phyloP scores from a whole-genome alignment of 371 early-diverging fungal genomes.

The Lichtheimia ornata region DNA sequence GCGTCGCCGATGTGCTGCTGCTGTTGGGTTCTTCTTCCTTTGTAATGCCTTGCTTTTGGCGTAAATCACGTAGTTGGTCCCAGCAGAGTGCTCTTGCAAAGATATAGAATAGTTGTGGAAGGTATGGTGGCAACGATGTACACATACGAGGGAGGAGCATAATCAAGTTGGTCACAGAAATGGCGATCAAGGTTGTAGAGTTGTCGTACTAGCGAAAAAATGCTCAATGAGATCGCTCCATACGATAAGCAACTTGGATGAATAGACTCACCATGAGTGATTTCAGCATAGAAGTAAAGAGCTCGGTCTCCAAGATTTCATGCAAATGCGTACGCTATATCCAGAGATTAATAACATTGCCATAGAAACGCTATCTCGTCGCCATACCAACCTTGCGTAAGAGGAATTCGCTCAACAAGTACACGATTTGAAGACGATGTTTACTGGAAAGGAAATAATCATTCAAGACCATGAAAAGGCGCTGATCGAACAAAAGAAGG shows the following conservation, averaged over 20 bases:
- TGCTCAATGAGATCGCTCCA: background rate
- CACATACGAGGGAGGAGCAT: constrained; percentile 72
- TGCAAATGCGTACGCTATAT: constrained; percentile 59
- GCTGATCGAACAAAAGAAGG: no score
- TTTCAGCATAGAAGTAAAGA: constrained; percentile 57
- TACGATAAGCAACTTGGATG: background rate
- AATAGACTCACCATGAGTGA: constrained; percentile 56
- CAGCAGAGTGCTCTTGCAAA: constrained; percentile 65
- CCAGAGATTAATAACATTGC: background rate
- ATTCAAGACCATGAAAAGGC: constrained; percentile 54
- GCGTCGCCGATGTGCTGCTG: constrained; percentile 7
- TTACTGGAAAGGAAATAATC: constrained; percentile 55
- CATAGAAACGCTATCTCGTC: no score
- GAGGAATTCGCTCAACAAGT: constrained; percentile 59
- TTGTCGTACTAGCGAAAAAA: constrained; percentile 54
- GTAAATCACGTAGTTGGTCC: constrained; percentile 56
- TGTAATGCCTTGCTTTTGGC: constrained; percentile 33
- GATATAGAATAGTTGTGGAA: constrained; percentile 62
- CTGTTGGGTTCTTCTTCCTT: background rate
- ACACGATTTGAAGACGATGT: constrained; percentile 57
- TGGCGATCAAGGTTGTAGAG: constrained; percentile 61
- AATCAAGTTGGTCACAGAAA: constrained; percentile 62
- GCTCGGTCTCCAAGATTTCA: constrained; percentile 61
- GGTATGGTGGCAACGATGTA: constrained; percentile 52
- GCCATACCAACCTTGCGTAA: constrained; percentile 46